Base-by-base conservation (phyloP, 257 asterid genomes). In the Capsicum rhomboideum region DNA sequence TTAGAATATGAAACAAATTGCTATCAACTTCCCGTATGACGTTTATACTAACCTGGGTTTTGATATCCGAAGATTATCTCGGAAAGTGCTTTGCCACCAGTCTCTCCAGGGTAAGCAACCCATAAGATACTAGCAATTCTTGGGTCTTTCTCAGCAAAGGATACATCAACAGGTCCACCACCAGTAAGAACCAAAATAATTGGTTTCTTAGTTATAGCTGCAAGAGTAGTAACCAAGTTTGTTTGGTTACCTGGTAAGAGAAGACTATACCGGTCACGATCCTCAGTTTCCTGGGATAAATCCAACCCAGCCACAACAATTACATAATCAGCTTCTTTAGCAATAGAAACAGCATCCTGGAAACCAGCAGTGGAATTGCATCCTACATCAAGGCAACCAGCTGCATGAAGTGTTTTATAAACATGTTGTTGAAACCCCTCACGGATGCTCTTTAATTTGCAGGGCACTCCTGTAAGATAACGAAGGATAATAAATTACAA, bases 31-130 rank as follows among this genome's bases (percentile, higher is more conserved):
- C 58, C 21, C 13, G 21, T 74, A 74, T 74, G 84, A 9, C 58
- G 1, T 6, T 40, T 71, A 78, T 10, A 85, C 93, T 13, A 49
- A 94, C 99, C 98, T 83, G 99, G 99, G 87, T 92, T 94, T 86
- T 91, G 89, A 83, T 90, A 91, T 85, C 98, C 99, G 40, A 94
- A 94, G 83, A 96, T 82, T 82, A 94, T 89, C 83, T 94, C 95
- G 10, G 98, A 87, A 44, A 96, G 93, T 11, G 99, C 99, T 44
- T 67, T 86, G 13, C 97, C 97, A 55, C 98, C 99, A 2, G 94
- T 91, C 83, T 96, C 99, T 82, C 99, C 99, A 8, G 99, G 99
- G 88, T 96, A 96, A 63, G 98, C 98, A 40, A 96, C 92, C 99
- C 99, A 96, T 58, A 96, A 74, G 85, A 96, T 93, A 91, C 97